Percentiles rank a stretch among this genome's conserved stretches.
Evolutionary conservation across 805 yeast genomes (phyloP).

Genomic region (Suhomyces tanzawaensis): DNA sequence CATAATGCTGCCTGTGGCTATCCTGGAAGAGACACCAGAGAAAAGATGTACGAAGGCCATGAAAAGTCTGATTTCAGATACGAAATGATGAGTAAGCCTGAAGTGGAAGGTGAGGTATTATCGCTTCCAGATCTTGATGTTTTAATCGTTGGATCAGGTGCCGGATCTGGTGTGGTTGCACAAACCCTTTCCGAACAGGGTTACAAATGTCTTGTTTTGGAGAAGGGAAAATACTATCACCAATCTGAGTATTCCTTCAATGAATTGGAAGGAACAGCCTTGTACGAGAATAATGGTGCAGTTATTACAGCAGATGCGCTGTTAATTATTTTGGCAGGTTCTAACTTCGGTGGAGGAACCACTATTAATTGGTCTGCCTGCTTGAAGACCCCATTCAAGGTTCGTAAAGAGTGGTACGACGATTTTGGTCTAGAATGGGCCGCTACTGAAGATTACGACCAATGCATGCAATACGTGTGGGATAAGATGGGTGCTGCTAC

Average conservation of each 20-base stretch:
- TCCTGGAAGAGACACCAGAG: constrained; percentile 34
- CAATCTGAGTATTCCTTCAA: constrained; percentile 35
- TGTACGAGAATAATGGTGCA: constrained; percentile 41
- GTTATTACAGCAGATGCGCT: constrained; percentile 33
- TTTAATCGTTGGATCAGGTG: constrained; percentile 20
- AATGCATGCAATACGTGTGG: constrained; percentile 36
- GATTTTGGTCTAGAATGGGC: constrained; percentile 46
- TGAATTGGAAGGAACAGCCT: constrained; percentile 33
- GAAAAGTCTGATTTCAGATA: constrained; percentile 26
- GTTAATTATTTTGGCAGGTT: constrained; percentile 44
- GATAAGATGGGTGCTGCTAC: constrained; percentile 19
- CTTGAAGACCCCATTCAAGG: constrained; percentile 46
- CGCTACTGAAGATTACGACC: constrained; percentile 39
- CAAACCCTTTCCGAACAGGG: constrained; percentile 18
- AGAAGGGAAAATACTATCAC: constrained; percentile 42
- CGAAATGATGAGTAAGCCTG: constrained; percentile 29
- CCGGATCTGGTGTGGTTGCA: constrained; percentile 23
- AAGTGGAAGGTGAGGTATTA: constrained; percentile 24
- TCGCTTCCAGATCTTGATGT: constrained; percentile 27
- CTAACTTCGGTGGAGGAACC: constrained; percentile 57
- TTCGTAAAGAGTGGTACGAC: constrained; percentile 50
- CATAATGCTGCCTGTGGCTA: constrained; percentile 34
- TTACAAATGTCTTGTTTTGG: constrained; percentile 27
- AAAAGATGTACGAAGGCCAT: constrained; percentile 26
- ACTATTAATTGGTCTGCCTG: constrained; percentile 59